Percentiles rank a stretch among this genome's conserved stretches.
These are phyloP conservation scores for Cercospora zeae-maydis DNA, from an alignment of 2,329 filamentous ascomycete genomes.

Conservation along the genomic window DNA sequence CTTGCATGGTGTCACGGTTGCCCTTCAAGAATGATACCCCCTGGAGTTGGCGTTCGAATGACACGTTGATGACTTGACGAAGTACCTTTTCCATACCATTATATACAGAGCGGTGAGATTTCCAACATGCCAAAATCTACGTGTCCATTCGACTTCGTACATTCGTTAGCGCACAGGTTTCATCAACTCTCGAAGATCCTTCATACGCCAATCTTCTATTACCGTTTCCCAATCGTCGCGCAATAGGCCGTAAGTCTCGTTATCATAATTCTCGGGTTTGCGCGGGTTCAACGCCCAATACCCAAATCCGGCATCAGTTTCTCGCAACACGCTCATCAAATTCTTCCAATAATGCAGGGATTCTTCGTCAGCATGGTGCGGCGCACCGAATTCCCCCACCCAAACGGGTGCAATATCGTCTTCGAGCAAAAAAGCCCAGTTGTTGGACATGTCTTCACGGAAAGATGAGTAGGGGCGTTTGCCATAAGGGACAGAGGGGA, in stretches of 20 bases:
- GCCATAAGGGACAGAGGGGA: conserved; percentile 55
- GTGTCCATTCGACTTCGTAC: background rate
- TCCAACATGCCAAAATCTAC: background rate
- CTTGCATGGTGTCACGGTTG: background rate
- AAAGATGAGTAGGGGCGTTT: conserved; percentile 62
- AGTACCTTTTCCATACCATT: background rate
- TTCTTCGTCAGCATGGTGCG: conserved; percentile 51
- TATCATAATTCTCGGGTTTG: conserved; percentile 56
- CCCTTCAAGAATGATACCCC: background rate
- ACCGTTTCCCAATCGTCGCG: conserved; percentile 61
- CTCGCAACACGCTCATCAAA: conserved; percentile 58
- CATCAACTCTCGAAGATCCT: conserved; percentile 28
- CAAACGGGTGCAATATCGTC: conserved; percentile 59
- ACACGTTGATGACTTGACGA: background rate
- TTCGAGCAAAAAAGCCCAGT: conserved; percentile 64
- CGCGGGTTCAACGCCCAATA: conserved; percentile 69
- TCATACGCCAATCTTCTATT: conserved; percentile 29
- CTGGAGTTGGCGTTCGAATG: background rate
- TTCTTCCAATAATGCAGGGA: conserved; percentile 65
- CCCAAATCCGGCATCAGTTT: conserved; percentile 51
- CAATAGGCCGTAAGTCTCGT: conserved; percentile 60
- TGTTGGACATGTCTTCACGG: conserved; percentile 57
- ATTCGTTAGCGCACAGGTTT: conserved; percentile 1
- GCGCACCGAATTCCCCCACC: conserved; percentile 65
- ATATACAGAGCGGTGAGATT: background rate